phyloP scores from a whole-genome alignment of 2,329 filamentous ascomycete species.

The Hymenoscyphus scutula region DNA sequence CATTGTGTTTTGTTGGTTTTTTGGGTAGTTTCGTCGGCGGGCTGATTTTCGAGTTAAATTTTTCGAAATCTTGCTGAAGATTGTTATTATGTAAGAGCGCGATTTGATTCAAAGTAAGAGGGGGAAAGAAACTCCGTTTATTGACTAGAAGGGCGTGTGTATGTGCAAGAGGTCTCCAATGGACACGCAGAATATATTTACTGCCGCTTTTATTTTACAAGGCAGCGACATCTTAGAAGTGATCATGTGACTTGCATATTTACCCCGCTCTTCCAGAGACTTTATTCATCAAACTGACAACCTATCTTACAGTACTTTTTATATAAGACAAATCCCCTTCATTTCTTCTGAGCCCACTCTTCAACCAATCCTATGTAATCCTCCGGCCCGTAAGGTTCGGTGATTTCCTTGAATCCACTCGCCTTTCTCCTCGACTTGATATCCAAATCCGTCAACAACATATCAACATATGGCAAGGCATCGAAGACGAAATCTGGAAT shows the following conservation, averaged over 20 bases:
- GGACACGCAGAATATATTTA: no score
- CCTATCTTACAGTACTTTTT: neutral
- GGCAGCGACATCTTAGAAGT: no score
- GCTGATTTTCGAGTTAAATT: neutral
- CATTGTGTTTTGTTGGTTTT: neutral
- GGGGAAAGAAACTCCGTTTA: neutral
- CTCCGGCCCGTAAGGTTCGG: constrained; percentile 44
- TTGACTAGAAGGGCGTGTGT: neutral
- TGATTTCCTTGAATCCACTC: constrained; percentile 43
- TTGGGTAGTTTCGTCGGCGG: neutral
- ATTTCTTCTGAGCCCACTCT: constrained; percentile 38
- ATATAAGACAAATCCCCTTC: neutral
- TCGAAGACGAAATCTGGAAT: constrained; percentile 75
- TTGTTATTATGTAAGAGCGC: no score
- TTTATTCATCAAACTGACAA: neutral
- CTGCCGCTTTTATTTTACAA: no score
- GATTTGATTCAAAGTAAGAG: neutral
- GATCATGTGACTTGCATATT: no score
- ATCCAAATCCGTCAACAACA: constrained; percentile 64
- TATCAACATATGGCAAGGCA: constrained; percentile 68
- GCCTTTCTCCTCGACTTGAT: constrained; percentile 55
- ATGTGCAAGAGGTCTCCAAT: neutral
- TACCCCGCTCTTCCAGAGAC: neutral
- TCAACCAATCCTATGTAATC: constrained; percentile 46
- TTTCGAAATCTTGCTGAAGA: no score